Base-by-base conservation (phyloP, 768 basidiomycete genomes). In the button mushroom (Agaricus bisporus) region DNA sequence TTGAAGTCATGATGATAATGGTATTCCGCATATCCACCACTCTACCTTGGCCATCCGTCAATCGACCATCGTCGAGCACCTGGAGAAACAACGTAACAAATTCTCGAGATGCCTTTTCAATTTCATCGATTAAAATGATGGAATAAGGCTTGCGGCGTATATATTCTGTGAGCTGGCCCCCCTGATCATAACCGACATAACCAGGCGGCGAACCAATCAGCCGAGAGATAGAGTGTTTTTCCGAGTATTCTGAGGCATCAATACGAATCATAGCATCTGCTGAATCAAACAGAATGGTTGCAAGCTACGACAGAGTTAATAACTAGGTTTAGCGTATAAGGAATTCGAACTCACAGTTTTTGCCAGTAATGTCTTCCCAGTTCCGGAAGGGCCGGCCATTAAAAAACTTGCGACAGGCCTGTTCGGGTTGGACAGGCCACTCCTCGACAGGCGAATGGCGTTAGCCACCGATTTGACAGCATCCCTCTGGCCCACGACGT, bases 1-100 rank as follows among this genome's bases (percentile, higher is more conserved):
- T 98, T 46, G 90, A 92, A 4, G 94, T 95, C 83, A 95, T 88
- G 68, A 94, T 88, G 66, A 95, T 91, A 63, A 95, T 89, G 1
- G 91, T 91, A 65, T 94, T 95, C 54, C 85, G 77, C 77, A 92
- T 93, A 68, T 91, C 86, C 17, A 91, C 82, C 39, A 91, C 74
- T 56, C 88, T 83, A n/a, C 93, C 93, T 69, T 95, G 92, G 6
- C 92, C 88, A 60, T 95, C 93, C 18, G 94, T 95, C 58, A 95
- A 75, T 41, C 89, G 83, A 9, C 94, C 94, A 58, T 95, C 94
- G 60, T 97, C 94, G 42, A 97, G 79, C 25, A 95, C 90, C 67
- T 95, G 92, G 17, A 80, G 60, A 64, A 79, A 78, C 44, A 80
- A 56, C 0, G 75, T 78, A 32, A 77, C 72, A 47, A 80, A 78